Conservation (phyloP, 768 basidiomycete species). For the Auriscalpium orientale region DNA sequence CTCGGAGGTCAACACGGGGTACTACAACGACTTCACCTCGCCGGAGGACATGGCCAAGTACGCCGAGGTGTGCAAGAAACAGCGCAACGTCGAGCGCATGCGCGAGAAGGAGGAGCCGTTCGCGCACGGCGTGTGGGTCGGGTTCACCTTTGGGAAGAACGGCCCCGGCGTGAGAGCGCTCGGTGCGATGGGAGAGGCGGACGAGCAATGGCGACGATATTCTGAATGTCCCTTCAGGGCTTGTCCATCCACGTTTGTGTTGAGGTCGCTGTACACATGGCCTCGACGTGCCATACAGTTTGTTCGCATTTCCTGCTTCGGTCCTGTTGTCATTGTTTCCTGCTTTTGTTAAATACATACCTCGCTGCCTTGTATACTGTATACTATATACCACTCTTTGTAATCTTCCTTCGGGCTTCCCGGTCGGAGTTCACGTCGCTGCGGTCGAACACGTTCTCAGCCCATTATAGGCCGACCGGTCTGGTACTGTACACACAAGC, state of each 20-base stretch:
- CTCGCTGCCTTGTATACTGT: no score
- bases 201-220: conserved; percentile 30
- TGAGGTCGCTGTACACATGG: no score
- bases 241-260: no score
- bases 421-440: no score
- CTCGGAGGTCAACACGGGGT: conserved; percentile 90
- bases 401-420: no score
- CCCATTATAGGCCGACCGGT: no score
- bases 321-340: neutral
- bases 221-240: conserved; percentile 1
- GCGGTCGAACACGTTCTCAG: no score
- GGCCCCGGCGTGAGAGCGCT: conserved; percentile 51
- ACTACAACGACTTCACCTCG: conserved; percentile 87
- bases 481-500: no score
- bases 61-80: conserved; percentile 96
- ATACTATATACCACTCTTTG: no score
- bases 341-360: neutral
- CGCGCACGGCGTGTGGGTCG: conserved; percentile 79
- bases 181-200: conserved; percentile 14
- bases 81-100: conserved; percentile 86
- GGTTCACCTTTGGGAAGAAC: conserved; percentile 88
- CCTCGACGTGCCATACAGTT: neutral
- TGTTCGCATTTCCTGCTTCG: neutral
- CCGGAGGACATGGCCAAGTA: conserved; percentile 97
- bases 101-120: conserved; percentile 77